phyloP scores from a whole-genome alignment of 331 rosid genomes.

The Dryas integrifolia region DNA sequence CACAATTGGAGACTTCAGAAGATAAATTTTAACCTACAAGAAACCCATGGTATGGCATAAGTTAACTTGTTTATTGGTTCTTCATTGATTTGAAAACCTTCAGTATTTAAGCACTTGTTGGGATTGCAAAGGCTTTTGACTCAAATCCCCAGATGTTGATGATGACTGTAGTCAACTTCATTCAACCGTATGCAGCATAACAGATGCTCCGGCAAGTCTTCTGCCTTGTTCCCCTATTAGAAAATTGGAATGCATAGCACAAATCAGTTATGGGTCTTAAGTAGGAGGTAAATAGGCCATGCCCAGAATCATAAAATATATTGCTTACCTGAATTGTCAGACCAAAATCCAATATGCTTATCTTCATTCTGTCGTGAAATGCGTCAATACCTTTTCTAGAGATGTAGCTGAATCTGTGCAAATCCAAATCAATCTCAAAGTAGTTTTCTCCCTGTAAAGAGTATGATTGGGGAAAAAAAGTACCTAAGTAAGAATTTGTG shows the following conservation, averaged over 20 bases:
- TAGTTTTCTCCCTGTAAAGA: slow-evolving; percentile 86
- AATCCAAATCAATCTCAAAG: slow-evolving; percentile 91
- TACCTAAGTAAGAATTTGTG: neutral
- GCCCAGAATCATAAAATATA: neutral
- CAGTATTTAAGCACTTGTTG: neutral
- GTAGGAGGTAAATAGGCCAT: slow-evolving; percentile 2
- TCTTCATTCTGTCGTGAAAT: slow-evolving; percentile 72
- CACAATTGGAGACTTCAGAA: neutral
- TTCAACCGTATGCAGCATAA: slow-evolving; percentile 77
- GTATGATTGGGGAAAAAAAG: neutral
- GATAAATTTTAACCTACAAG: neutral
- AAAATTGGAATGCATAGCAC: slow-evolving; percentile 13
- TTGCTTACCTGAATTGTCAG: slow-evolving; percentile 81
- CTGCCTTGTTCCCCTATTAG: slow-evolving; percentile 80
- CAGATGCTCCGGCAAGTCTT: slow-evolving; percentile 87
- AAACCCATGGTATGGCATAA: neutral
- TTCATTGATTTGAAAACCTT: neutral
- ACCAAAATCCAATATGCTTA: slow-evolving; percentile 66
- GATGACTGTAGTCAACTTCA: slow-evolving; percentile 53
- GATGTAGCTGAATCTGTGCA: slow-evolving; percentile 88
- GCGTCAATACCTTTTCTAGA: slow-evolving; percentile 93
- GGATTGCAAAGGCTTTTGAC: slow-evolving; percentile 3
- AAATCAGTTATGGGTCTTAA: slow-evolving; percentile 12
- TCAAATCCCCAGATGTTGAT: slow-evolving; percentile 47
- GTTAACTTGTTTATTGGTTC: slow-evolving; percentile 18